Evolutionary conservation across 2,329 filamentous ascomycete species (phyloP), one percentile per base, ranked within the genome.

Genomic region (Aspergillus felis): DNA sequence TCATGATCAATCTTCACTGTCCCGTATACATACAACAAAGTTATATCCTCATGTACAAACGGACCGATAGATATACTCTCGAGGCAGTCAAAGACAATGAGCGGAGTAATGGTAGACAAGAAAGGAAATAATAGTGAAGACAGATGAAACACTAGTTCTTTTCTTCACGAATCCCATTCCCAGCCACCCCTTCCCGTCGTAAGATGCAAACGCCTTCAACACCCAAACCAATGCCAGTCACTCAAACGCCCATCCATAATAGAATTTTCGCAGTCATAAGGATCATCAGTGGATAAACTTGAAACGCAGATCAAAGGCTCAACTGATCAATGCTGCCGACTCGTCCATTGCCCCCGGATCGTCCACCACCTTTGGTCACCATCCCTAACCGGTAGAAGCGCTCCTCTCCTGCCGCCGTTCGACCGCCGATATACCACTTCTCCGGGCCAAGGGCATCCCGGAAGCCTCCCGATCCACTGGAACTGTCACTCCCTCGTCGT

Each of bases 341-440:
- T 58, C 77, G 64, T 22, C 71, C 74, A 54, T 72, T 71, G 17
- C 73, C 75, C 8, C 74, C 77, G 49, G 76, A 64, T 51, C 76
- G 65, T 35, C 74, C 76, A 47, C 74, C 74, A 6, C 73, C 74
- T 57, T 74, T 78, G 4, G 76, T 78, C 24, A 80, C 78, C 73
- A 80, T 75, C 3, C 79, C 78, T 6, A 81, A 61, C 8, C 75
- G 71, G 56, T 81, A 80, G 56, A 80, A 79, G 51, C 76, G 72
- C 59, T 81, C 79, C 65, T 81, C 79, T 0, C 79, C 79, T 17
- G 66, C 71, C 10, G 76, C 72, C 24, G 76, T 80, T 38, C 76
- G 69, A 4, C 79, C 79, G 3, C 79, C 79, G 27, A 81, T 78
- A 66, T 80, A 81, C 79, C 79, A 81, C 61, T 80, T 81, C 66